A percentile compares a stretch with the other conserved stretches of the same genome.
Evolutionary conservation across 1,284 basidiomycete genomes (phyloP).

Genomic region (Cutaneotrichosporon sp.): DNA sequence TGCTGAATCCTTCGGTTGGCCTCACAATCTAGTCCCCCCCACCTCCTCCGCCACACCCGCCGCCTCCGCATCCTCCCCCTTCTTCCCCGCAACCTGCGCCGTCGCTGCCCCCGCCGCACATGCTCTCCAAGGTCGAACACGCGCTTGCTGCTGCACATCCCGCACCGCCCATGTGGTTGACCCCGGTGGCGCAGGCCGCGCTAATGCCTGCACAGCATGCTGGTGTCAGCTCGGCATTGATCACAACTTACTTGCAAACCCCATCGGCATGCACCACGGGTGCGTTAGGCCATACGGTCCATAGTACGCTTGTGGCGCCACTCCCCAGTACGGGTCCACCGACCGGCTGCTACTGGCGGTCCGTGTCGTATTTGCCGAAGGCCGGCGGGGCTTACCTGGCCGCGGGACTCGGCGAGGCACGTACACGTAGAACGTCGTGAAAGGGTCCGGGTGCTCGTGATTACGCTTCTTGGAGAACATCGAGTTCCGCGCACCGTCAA

Average conservation of each 20-base stretch:
- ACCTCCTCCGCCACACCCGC: constrained; percentile 1
- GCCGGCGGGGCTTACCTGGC: neutral
- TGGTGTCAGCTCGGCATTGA: neutral
- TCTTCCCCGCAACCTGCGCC: neutral
- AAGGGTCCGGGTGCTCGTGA: constrained; percentile 11
- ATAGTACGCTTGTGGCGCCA: constrained; percentile 5
- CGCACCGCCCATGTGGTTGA: neutral
- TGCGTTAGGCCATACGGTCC: constrained; percentile 1
- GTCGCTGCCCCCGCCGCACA: neutral
- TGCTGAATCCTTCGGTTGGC: too few relatives aligned
- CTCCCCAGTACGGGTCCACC: constrained; percentile 19
- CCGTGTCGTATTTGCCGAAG: neutral
- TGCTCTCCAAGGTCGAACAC: neutral
- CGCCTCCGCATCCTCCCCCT: neutral
- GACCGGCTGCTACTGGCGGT: neutral
- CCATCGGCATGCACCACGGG: constrained; percentile 5
- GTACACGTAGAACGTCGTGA: constrained; percentile 8
- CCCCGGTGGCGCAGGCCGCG: neutral
- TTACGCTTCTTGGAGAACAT: neutral
- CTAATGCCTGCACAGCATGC: neutral
- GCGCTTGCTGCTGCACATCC: neutral
- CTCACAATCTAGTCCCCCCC: neutral
- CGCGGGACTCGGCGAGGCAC: constrained; percentile 6
- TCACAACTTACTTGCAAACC: neutral
- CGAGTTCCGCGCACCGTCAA: neutral